These are phyloP conservation scores for Tuber microsphaerosporum DNA, from an alignment of 495 filamentous ascomycete genomes.

Conservation along the genomic window DNA sequence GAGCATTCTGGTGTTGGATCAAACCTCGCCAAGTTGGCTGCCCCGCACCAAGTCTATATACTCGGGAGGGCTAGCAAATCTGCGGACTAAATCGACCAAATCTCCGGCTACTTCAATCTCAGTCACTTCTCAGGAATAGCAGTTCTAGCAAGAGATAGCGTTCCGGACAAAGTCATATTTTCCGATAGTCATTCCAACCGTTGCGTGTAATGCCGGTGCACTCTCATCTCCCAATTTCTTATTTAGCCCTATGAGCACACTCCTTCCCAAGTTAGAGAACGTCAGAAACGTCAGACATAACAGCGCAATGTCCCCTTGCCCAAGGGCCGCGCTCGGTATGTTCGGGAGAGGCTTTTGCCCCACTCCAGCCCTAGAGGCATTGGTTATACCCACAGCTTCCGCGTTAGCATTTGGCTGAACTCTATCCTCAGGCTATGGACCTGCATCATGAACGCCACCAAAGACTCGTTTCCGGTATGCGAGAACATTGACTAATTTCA, in stretches of 20 bases:
- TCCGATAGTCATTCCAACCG: neutral
- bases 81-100: too few relatives aligned
- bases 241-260: neutral
- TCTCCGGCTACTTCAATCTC: neutral
- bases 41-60: too few relatives aligned
- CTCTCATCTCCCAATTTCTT: neutral
- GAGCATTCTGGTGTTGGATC: neutral
- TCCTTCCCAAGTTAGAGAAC: neutral
- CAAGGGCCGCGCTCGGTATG: neutral
- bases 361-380: neutral
- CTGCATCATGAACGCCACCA: neutral
- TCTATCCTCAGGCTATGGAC: neutral
- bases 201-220: neutral
- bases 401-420: neutral
- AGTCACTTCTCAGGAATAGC: neutral
- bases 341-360: neutral
- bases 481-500: neutral
- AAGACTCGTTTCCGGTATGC: neutral
- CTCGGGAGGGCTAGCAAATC: too few relatives aligned
- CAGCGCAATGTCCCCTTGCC: neutral
- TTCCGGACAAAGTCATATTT: neutral
- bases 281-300: neutral
- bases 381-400: neutral
- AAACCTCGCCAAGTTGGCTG: too few relatives aligned
- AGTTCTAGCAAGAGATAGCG: neutral